Percentiles rank a stretch among this genome's conserved stretches.
Conservation (phyloP, 1,284 basidiomycete genomes). For the Fereydounia khargensis region DNA sequence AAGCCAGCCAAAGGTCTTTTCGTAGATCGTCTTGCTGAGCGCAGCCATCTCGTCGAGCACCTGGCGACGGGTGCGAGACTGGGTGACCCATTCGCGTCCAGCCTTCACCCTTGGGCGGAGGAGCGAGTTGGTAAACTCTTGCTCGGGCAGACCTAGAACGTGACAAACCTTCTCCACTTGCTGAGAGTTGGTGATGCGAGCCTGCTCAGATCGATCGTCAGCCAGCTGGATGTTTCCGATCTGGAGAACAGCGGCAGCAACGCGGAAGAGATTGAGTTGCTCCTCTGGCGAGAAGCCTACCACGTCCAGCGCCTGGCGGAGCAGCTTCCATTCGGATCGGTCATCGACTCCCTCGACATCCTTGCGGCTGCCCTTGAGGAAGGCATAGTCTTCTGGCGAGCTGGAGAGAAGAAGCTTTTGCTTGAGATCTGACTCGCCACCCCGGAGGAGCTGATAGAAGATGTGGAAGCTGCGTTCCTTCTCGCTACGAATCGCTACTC, state of each 20-base stretch:
- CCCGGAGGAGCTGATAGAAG: conserved; percentile 76
- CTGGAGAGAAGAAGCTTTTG: conserved; percentile 69
- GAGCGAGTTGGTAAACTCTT: conserved; percentile 78
- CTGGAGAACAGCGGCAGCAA: conserved; percentile 89
- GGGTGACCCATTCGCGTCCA: conserved; percentile 94
- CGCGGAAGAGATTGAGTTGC: conserved; percentile 89
- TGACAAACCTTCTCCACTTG: conserved; percentile 80
- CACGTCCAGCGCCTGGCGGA: conserved; percentile 78
- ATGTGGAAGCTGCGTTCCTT: conserved; percentile 90
- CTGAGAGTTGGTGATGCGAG: conserved; percentile 65
- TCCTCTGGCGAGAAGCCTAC: conserved; percentile 82
- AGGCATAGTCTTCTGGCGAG: conserved; percentile 79
- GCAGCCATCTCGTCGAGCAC: conserved; percentile 89
- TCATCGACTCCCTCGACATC: conserved; percentile 96
- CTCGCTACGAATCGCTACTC: conserved; percentile 64
- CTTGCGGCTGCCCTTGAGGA: conserved; percentile 81
- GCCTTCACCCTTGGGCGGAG: conserved; percentile 74
- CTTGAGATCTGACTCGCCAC: conserved; percentile 50
- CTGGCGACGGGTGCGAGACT: conserved; percentile 86
- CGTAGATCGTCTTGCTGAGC: conserved; percentile 93
- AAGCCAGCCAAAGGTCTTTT: conserved; percentile 89
- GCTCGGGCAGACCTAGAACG: conserved; percentile 83
- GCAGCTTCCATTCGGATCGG: conserved; percentile 76
- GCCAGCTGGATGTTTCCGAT: conserved; percentile 89
- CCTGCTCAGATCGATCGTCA: conserved; percentile 80